Base-by-base conservation (phyloP, 257 asterid species). In the Linderniella brevidens region DNA sequence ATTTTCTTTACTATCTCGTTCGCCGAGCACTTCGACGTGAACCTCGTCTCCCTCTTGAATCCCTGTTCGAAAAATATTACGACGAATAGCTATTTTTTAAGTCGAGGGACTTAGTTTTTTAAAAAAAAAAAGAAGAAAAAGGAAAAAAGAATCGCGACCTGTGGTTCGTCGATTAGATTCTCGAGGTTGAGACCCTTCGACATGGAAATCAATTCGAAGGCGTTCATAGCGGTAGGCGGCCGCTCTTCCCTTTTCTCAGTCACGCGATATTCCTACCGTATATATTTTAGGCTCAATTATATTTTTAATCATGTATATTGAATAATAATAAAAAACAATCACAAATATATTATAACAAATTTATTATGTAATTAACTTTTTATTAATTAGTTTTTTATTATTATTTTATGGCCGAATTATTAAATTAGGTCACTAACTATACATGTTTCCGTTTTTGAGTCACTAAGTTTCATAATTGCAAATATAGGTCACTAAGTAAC, bases 141-240 rank as follows among this genome's bases (percentile, higher is more conserved):
- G n/a, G n/a, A n/a, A 19, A 14, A 57, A 1, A 43, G 1, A 9
- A 43, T 37, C 35, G 11, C 54, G 37, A 86, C 96, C 94, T 77
- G 79, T 62, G 82, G 82, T 11, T n/a, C 66, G 36, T 63, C 92
- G 32, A 87, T 77, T 36, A 87, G 82, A 60, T 83, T 83, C 66
- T 69, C 95, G 15, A 87, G 92, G 64, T 87, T 78, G 63, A 87
- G 82, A 43, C 97, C 97, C 65, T 60, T 79, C 3, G 97, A 87
- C 97, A 87, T 77, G 49, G 97, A 83, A 57, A 87, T 87, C 58
- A 87, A 70, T 74, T 87, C 97, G 48, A 87, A 87, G 53, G 97
- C 97, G 29, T 87, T 87, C 95, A 87, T 82, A 54, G 97, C 73
- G 29, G 62, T 69, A n/a, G n/a, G n/a, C 3, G 97, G 97, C 64